Evolutionary conservation across 139 green algal genomes (phyloP).

Genomic region (Micromonas pusilla): DNA sequence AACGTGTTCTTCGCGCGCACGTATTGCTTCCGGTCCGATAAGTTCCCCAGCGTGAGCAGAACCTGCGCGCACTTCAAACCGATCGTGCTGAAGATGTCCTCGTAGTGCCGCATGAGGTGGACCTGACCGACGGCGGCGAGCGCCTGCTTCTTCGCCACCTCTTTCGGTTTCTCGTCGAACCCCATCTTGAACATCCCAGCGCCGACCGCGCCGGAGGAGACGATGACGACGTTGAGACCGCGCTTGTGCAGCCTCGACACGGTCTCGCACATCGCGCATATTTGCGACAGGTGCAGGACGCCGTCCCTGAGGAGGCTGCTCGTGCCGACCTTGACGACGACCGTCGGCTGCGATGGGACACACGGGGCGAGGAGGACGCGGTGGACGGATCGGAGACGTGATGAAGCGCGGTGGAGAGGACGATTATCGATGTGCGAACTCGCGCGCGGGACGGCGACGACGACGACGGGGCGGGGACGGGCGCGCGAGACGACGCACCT

Average conservation of each 20-base stretch:
- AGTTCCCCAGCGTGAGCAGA: conserved; percentile 84
- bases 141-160: conserved; percentile 74
- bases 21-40: conserved; percentile 75
- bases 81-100: conserved; percentile 76
- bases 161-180: conserved; percentile 50
- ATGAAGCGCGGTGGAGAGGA: too few species aligned
- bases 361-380: too few species aligned
- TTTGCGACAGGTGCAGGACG: conserved; percentile 12
- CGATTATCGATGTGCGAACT: too few species aligned
- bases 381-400: too few species aligned
- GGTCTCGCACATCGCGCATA: conserved; percentile 22
- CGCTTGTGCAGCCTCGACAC: neutral
- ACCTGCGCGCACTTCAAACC: conserved; percentile 60
- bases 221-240: conserved; percentile 78
- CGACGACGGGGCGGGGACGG: too few species aligned
- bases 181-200: conserved; percentile 74
- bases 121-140: conserved; percentile 41
- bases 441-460: too few species aligned
- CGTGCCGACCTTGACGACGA: conserved; percentile 36
- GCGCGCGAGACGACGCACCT: too few species aligned
- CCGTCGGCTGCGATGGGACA: conserved; percentile 2
- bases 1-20: conserved; percentile 86
- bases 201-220: conserved; percentile 79
- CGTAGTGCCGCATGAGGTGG: conserved; percentile 88
- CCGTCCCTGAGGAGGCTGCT: neutral